Evolutionary conservation across 2,329 filamentous ascomycete species (phyloP).

Genomic region (Periconia macrospinosa): DNA sequence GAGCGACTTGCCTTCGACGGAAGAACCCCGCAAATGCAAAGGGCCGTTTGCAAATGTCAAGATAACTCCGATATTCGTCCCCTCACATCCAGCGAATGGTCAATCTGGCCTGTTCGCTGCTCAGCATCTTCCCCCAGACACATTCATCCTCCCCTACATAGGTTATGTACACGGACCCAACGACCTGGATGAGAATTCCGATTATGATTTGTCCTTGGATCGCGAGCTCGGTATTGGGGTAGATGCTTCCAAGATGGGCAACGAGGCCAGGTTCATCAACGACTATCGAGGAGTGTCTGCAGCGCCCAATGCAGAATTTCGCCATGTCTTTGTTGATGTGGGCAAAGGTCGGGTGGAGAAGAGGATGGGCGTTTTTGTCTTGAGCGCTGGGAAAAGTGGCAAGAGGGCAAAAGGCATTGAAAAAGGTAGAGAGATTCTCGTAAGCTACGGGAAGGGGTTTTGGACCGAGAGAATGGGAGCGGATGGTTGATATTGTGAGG

Average conservation of each 20-base stretch:
- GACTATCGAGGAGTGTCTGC: slow-evolving; percentile 54
- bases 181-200: slow-evolving; percentile 46
- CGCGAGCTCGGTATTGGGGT: slow-evolving; percentile 52
- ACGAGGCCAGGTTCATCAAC: slow-evolving; percentile 57
- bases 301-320: slow-evolving; percentile 48
- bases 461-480: slow-evolving; percentile 43
- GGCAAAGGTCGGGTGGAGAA: slow-evolving; percentile 46
- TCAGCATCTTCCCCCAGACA: slow-evolving; percentile 46
- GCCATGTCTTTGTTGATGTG: slow-evolving; percentile 44
- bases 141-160: slow-evolving; percentile 54
- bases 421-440: slow-evolving; percentile 54
- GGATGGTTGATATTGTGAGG: not conserved
- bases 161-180: slow-evolving; percentile 51
- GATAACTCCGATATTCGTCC: slow-evolving; percentile 45
- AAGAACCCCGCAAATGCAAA: slow-evolving; percentile 14
- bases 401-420: slow-evolving; percentile 50
- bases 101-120: slow-evolving; percentile 54
- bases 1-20: slow-evolving; percentile 16
- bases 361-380: slow-evolving; percentile 55
- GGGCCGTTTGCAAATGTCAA: slow-evolving; percentile 43
- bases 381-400: slow-evolving; percentile 52
- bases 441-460: slow-evolving; percentile 59
- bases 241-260: slow-evolving; percentile 53
- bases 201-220: slow-evolving; percentile 57
- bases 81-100: slow-evolving; percentile 51